Conservation (phyloP, 1,139 yeast species). For the Taphrina pruni region DNA sequence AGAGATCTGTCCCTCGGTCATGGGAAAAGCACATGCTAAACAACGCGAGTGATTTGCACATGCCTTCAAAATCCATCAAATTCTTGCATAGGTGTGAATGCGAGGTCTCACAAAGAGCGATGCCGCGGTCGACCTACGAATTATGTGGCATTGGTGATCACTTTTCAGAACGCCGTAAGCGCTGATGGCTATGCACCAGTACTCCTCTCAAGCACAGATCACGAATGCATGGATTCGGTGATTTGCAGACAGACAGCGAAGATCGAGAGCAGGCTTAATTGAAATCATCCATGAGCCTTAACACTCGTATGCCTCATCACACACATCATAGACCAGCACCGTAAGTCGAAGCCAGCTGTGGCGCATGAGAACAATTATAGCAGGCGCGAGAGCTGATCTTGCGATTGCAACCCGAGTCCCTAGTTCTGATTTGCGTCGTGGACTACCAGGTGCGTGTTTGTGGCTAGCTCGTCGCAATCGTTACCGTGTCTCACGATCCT, state of each 20-base stretch:
- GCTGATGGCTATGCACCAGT: too few relatives aligned
- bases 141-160: neutral
- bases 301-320: neutral
- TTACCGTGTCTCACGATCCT: constrained; percentile 1
- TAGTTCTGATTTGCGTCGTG: neutral
- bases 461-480: neutral
- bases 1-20: too few relatives aligned
- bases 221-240: too few relatives aligned
- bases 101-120: too few relatives aligned
- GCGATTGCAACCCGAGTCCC: neutral
- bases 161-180: neutral
- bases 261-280: too few relatives aligned
- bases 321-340: neutral
- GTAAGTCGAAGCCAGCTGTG: neutral
- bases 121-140: neutral
- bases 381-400: neutral
- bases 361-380: neutral
- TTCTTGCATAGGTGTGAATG: too few relatives aligned
- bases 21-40: neutral
- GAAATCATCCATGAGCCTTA: neutral
- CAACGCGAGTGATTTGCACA: too few relatives aligned
- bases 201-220: too few relatives aligned
- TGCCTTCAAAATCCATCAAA: too few relatives aligned
- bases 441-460: neutral
- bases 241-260: too few relatives aligned